These are phyloP conservation scores for Mycena belliarum DNA, from an alignment of 768 basidiomycete genomes.

Conservation along the genomic window DNA sequence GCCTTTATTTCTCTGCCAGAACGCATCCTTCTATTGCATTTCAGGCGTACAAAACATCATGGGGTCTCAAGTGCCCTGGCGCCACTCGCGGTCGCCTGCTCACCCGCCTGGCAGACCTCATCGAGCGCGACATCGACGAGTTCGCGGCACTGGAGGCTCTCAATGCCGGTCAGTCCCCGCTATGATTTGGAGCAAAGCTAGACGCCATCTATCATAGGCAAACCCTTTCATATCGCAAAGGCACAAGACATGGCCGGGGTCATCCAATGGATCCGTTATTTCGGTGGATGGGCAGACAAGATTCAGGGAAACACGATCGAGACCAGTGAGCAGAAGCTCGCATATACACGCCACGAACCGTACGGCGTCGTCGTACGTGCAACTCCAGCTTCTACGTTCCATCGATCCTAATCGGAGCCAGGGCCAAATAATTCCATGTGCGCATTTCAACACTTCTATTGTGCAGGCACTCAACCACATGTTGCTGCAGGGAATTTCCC, in stretches of 20 bases:
- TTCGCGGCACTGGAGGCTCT: conserved; percentile 53
- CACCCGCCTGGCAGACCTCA: conserved; percentile 50
- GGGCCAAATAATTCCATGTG: conserved; percentile 46
- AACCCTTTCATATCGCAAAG: conserved; percentile 26
- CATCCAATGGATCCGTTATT: conserved; percentile 57
- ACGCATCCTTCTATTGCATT: not conserved
- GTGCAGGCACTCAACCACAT: too few relatives aligned
- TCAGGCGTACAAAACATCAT: conserved; percentile 37
- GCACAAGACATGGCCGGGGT: conserved; percentile 24
- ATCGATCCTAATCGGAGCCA: too few relatives aligned
- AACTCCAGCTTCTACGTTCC: too few relatives aligned
- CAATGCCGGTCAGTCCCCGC: conserved; percentile 38
- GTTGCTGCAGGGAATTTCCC: conserved; percentile 79
- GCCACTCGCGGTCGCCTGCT: conserved; percentile 41
- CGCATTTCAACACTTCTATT: too few relatives aligned
- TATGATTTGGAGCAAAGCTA: not conserved
- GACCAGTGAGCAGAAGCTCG: conserved; percentile 45
- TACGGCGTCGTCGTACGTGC: conserved; percentile 45
- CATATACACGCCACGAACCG: conserved; percentile 65
- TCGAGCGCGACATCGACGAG: conserved; percentile 48
- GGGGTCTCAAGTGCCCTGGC: conserved; percentile 51
- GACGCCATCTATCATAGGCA: conserved; percentile 24
- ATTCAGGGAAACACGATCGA: conserved; percentile 62
- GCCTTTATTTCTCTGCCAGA: not conserved
- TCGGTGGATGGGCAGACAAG: conserved; percentile 80